Evolutionary conservation across 805 yeast genomes (phyloP).

Genomic region (Suhomyces sp.): DNA sequence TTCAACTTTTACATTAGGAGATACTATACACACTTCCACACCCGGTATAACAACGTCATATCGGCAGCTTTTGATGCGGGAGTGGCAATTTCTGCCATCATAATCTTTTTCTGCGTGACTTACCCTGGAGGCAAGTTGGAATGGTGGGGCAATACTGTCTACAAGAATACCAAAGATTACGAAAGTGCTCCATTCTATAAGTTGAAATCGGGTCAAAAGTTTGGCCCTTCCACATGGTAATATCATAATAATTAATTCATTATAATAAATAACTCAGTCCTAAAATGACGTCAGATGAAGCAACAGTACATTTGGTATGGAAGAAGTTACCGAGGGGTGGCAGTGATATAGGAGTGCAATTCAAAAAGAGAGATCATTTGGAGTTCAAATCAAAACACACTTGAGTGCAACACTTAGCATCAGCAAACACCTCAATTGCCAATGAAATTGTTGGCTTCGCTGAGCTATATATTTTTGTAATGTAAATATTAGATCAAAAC

Average conservation of each 20-base stretch:
- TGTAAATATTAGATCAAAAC: no score
- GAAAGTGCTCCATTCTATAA: constrained; percentile 9
- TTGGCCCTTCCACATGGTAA: constrained; percentile 14
- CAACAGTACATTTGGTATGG: background rate
- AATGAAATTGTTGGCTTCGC: no score
- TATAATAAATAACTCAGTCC: background rate
- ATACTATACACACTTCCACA: constrained; percentile 12
- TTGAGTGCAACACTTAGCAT: no score
- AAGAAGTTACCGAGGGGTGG: background rate
- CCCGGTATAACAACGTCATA: constrained; percentile 12
- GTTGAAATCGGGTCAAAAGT: constrained; percentile 11
- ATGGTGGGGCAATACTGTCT: constrained; percentile 17
- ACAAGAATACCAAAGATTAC: constrained; percentile 12
- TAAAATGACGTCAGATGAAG: background rate
- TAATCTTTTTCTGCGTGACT: constrained; percentile 33
- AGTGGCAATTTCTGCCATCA: constrained; percentile 34
- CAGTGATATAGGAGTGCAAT: background rate
- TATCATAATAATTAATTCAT: background rate
- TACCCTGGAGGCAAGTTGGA: constrained; percentile 15
- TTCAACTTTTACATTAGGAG: constrained; percentile 15
- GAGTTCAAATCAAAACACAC: no score
- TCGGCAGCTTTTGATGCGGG: constrained; percentile 16
- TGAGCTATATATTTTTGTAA: no score
- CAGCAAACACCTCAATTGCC: no score
- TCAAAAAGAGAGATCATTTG: background rate